Base-by-base conservation (phyloP, 2,329 filamentous ascomycete genomes). In the Dactylellina parvicollis region DNA sequence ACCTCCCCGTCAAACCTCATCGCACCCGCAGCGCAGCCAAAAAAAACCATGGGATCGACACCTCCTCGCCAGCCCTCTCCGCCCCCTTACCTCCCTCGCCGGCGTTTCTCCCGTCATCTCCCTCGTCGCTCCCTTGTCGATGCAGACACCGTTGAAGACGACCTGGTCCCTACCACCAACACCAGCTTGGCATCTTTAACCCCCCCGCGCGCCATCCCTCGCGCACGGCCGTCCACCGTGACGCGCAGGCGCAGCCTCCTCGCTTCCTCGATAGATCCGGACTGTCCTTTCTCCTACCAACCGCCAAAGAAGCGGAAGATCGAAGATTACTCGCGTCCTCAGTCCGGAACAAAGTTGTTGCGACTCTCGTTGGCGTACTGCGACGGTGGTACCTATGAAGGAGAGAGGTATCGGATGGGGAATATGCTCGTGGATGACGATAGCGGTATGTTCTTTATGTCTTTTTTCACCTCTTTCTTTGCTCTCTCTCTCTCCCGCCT, bases 361-460 rank as follows among this genome's bases (percentile, higher is more conserved):
- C 47, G 49, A 10, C 14, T 72, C 1, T 56, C 52, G 8, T 32
- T 72, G 20, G 67, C 67, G 8, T 72, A 65, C 26, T 72, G 67
- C 22, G 67, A 72, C 24, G 67, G 67, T 49, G 67, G 67, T 10
- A 72, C 67, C 4, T 72, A 72, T 47, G 67, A 72, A 20, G 59
- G 24, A 0, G 59, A 72, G 38, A 36, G 44, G 20, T 72, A 72
- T 26, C 46, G 34, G n/a, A 54, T 72, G 10, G 54, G 59, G 14
- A 72, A 72, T 30, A 65, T 72, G 60, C 24, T 72, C 34, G 52
- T 36, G 22, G 59, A 72, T 20, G 67, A 72, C 38, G 59, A 59
- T 5, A 72, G 36, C 32, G 67, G 67, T 72, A 49, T 30, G 67
- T 59, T 34, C n/a, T n/a, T n/a, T 72, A 49, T 30, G 67, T 59